Conservation (phyloP, 106 monocot species). For the Allium cepa region DNA sequence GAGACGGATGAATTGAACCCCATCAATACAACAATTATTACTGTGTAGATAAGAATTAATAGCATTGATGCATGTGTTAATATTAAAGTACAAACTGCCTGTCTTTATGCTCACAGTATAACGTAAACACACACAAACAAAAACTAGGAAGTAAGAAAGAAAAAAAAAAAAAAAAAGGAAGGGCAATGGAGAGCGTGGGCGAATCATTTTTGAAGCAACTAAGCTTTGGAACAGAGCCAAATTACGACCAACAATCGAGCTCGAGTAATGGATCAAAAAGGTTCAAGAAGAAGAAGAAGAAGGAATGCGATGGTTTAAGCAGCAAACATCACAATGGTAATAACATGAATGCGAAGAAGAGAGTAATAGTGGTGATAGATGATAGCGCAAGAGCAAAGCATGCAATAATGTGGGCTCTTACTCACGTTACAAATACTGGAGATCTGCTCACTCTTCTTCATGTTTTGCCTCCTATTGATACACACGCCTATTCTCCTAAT, state of each 20-base stretch:
- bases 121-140: neutral
- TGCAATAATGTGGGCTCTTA: slow-evolving; percentile 88
- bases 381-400: slow-evolving; percentile 54
- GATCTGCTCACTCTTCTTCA: slow-evolving; percentile 77
- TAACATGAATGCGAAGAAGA: slow-evolving; percentile 36
- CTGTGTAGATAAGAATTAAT: too few relatives aligned
- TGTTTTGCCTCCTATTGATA: slow-evolving; percentile 27
- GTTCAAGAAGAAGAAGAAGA: neutral
- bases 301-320: neutral
- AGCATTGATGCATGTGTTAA: too few relatives aligned
- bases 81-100: too few relatives aligned
- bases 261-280: neutral
- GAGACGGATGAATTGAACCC: too few relatives aligned
- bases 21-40: too few relatives aligned
- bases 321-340: neutral
- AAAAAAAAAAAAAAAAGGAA: neutral
- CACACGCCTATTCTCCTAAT: slow-evolving; percentile 7
- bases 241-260: neutral
- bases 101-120: too few relatives aligned
- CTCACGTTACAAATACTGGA: slow-evolving; percentile 67
- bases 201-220: slow-evolving; percentile 15
- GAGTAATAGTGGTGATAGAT: slow-evolving; percentile 85
- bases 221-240: slow-evolving; percentile 1
- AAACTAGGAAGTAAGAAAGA: neutral
- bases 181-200: slow-evolving; percentile 5